These are phyloP conservation scores for Xylaria grammica DNA, from an alignment of 495 filamentous ascomycete genomes.

Conservation along the genomic window DNA sequence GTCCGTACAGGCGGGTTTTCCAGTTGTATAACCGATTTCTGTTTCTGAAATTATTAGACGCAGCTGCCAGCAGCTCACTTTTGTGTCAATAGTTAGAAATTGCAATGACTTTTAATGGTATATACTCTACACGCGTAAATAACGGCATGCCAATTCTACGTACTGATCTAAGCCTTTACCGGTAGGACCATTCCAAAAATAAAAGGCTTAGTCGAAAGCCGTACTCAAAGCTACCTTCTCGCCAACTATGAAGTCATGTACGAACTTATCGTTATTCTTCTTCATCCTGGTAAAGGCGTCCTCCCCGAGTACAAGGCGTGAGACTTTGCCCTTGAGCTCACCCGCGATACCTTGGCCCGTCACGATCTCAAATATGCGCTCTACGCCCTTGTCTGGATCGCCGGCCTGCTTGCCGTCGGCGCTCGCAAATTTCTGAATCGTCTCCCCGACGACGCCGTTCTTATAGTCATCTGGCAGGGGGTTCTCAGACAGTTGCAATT, in stretches of 20 bases:
- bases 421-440: slow-evolving; percentile 15
- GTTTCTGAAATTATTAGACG: too few relatives aligned
- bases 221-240: slow-evolving; percentile 29
- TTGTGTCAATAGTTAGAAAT: too few relatives aligned
- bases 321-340: slow-evolving; percentile 31
- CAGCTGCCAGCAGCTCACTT: too few relatives aligned
- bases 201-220: slow-evolving; percentile 1
- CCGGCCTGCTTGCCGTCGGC: slow-evolving; percentile 42
- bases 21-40: too few relatives aligned
- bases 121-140: too few relatives aligned
- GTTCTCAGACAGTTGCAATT: slow-evolving; percentile 17
- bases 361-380: slow-evolving; percentile 46
- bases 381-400: slow-evolving; percentile 47
- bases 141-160: not conserved
- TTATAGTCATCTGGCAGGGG: slow-evolving; percentile 32
- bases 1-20: too few relatives aligned
- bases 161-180: not conserved
- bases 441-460: slow-evolving; percentile 24
- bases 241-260: slow-evolving; percentile 22
- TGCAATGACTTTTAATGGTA: too few relatives aligned
- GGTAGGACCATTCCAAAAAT: not conserved
- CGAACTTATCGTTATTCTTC: slow-evolving; percentile 22
- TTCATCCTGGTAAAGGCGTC: slow-evolving; percentile 27
- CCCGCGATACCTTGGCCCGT: slow-evolving; percentile 37
- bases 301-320: slow-evolving; percentile 24